A percentile compares a stretch with the other conserved stretches of the same genome.
Evolutionary conservation across 1,284 basidiomycete species (phyloP).

Genomic region (Stereum hirsutum): DNA sequence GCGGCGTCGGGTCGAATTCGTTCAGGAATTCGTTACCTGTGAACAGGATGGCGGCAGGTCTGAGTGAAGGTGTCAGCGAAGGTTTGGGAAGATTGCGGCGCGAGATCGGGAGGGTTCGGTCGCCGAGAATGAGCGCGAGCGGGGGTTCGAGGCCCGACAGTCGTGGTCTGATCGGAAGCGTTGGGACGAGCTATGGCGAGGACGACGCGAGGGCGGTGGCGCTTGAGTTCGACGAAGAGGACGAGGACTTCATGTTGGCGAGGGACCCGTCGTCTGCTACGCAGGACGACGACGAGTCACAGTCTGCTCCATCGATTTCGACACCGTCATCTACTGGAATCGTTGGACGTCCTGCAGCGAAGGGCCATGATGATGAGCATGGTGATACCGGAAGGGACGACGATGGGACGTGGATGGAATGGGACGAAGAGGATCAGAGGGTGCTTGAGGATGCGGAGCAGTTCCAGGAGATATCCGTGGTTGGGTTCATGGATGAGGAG

Average conservation of each 20-base stretch:
- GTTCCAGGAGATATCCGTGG: conserved; percentile 52
- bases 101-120: conserved; percentile 41
- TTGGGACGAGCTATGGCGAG: neutral
- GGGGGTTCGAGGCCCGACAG: conserved; percentile 7
- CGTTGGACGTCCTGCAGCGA: too few species aligned
- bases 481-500: conserved; percentile 58
- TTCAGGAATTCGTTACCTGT: conserved; percentile 51
- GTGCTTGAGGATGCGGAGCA: conserved; percentile 57
- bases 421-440: conserved; percentile 41
- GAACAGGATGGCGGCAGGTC: conserved; percentile 31
- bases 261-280: neutral
- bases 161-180: conserved; percentile 9
- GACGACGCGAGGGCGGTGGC: conserved; percentile 34
- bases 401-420: conserved; percentile 34
- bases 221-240: conserved; percentile 65
- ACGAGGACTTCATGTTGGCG: conserved; percentile 42
- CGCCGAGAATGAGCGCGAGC: conserved; percentile 20
- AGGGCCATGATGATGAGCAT: conserved; percentile 17
- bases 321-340: conserved; percentile 28
- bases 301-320: conserved; percentile 22
- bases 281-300: conserved; percentile 8
- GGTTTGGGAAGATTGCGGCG: conserved; percentile 41
- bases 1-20: conserved; percentile 33
- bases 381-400: conserved; percentile 25
- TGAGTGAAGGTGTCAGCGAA: conserved; percentile 53